Percentiles rank a stretch among this genome's conserved stretches.
Evolutionary conservation across 148 eudicot species (phyloP).

Genomic region (Chenopodium formosanum): DNA sequence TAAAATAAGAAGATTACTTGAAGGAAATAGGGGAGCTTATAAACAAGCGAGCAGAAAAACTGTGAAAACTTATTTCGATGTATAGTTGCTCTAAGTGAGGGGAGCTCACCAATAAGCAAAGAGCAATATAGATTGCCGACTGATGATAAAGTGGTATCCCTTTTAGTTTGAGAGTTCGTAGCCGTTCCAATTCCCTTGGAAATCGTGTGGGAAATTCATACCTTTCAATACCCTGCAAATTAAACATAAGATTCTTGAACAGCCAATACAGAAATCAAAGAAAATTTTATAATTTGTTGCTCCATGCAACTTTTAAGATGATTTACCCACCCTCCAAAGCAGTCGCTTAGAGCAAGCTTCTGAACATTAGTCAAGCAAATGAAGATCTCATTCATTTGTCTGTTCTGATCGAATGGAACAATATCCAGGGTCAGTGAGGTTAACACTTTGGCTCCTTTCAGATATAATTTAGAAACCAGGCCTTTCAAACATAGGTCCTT

Average conservation of each 20-base stretch:
- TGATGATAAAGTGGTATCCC: background rate
- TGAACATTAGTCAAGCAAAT: background rate
- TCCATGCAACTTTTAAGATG: background rate
- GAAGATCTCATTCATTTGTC: background rate
- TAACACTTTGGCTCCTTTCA: background rate
- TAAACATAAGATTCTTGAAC: background rate
- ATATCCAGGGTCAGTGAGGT: background rate
- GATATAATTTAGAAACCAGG: background rate
- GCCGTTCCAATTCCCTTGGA: background rate
- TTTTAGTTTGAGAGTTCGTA: background rate
- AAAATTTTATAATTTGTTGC: no score
- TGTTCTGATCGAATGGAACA: background rate
- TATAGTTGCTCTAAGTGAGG: constrained; percentile 11
- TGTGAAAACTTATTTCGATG: background rate
- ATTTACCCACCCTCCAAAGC: background rate
- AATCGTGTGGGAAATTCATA: background rate
- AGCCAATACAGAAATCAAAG: no score
- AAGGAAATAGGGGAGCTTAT: background rate
- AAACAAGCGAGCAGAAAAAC: background rate
- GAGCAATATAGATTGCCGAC: background rate
- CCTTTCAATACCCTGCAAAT: background rate
- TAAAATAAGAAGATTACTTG: no score
- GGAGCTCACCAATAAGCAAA: constrained; percentile 5
- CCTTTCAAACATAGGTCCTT: background rate
- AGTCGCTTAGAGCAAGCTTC: background rate